Evolutionary conservation across 805 yeast species (phyloP).

Genomic region (Wickerhamomyces subpelliculosus): DNA sequence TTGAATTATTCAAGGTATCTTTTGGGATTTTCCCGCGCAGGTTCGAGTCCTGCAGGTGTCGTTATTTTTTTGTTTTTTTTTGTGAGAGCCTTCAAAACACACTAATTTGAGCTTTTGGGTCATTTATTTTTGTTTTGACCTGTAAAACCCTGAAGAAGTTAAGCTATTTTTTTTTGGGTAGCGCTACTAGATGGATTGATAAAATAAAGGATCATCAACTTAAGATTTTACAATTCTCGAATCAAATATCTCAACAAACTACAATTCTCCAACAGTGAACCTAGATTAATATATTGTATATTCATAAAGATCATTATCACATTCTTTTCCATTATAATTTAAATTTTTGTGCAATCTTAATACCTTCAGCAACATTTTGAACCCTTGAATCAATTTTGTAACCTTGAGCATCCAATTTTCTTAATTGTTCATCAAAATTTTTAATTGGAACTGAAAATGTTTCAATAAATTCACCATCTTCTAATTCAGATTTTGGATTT

Average conservation of each 20-base stretch:
- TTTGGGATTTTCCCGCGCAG: slow-evolving; percentile 25
- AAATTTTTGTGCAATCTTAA: slow-evolving; percentile 44
- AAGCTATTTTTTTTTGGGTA: too few relatives aligned
- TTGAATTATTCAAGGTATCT: slow-evolving; percentile 19
- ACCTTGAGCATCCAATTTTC: slow-evolving; percentile 51
- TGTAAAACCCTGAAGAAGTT: too few relatives aligned
- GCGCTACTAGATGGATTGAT: too few relatives aligned
- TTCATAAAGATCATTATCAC: too few relatives aligned
- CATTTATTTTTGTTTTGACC: too few relatives aligned
- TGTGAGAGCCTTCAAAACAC: too few relatives aligned
- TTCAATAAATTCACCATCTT: slow-evolving; percentile 90
- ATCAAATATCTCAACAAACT: too few relatives aligned
- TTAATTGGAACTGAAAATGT: slow-evolving; percentile 68
- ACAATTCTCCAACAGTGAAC: too few relatives aligned
- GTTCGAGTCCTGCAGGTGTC: slow-evolving; percentile 25
- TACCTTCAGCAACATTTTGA: slow-evolving; percentile 80
- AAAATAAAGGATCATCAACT: too few relatives aligned
- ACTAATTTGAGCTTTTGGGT: too few relatives aligned
- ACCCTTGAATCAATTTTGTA: slow-evolving; percentile 81
- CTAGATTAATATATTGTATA: too few relatives aligned
- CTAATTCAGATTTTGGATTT: slow-evolving; percentile 68
- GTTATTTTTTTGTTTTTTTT: slow-evolving; percentile 11
- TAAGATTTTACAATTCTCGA: too few relatives aligned
- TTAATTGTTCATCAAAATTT: slow-evolving; percentile 48
- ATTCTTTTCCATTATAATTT: slow-evolving; percentile 7